Evolutionary conservation across 345 rosid genomes (phyloP), one percentile per base, ranked within the genome.

Genomic region (Geranium brycei): DNA sequence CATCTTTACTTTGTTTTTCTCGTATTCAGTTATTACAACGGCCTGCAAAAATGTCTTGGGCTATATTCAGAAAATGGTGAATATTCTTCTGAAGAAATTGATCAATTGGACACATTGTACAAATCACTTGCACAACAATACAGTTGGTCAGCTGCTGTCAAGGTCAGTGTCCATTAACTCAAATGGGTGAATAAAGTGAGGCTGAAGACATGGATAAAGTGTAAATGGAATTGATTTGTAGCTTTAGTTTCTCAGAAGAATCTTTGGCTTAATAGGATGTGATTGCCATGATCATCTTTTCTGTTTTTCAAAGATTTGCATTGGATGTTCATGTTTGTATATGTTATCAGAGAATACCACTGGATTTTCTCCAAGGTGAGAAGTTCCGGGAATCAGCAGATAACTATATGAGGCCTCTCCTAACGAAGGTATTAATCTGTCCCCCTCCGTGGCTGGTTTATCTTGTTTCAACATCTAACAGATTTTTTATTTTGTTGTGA

Each of bases 61-160:
- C 71, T 90, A 61, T 79, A 74, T 76, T 79, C 80, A 31, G 86
- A 85, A 76, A 70, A 67, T 74, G 87, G 89, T 32, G 72, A 73
- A 53, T 87, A 84, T 75, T 77, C 97, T 10, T 69, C 87, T 62
- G 83, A 85, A 72, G 88, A 88, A 75, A 87, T 82, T 75, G 88
- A 85, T 78, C 80, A 75, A 73, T 78, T 91, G 76, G 87, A 80
- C 77, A 75, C 82, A 68, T 77, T 91, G 65, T 88, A 95, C 87
- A 81, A 82, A 73, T 88, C 89, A 47, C 87, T 91, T 60, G 78
- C 73, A 58, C 78, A 75, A 76, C 83, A 87, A 67, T 88, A 81
- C 78, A 79, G 84, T 61, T 75, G 88, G 89, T 91, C 99, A 73
- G 87, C 96, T 62, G 96, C 99, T 75, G 95, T 87, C 64, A 95